Percentiles rank a stretch among this genome's conserved stretches.
Evolutionary conservation across 192 early-diverging fungal genomes (phyloP).

Genomic region (Martensiomyces pterosporus): DNA sequence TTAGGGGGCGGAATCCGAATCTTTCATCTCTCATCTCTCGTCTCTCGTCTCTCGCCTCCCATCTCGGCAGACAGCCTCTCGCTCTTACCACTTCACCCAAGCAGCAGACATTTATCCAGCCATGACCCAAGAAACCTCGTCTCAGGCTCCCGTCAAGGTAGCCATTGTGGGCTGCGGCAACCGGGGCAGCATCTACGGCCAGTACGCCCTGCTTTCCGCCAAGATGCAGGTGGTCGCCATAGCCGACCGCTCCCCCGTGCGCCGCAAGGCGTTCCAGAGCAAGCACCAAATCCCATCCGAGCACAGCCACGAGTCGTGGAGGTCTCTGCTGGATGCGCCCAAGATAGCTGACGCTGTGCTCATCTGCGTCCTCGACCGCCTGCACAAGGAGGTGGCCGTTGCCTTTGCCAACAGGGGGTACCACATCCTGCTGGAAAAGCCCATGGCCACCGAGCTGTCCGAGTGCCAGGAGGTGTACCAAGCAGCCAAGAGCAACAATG

Average conservation of each 20-base stretch:
- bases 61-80: too few species aligned
- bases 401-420: conserved; percentile 53
- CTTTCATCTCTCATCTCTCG: too few species aligned
- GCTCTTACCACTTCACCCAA: background rate
- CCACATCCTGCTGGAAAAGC: conserved; percentile 66
- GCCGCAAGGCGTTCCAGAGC: conserved; percentile 16
- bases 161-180: conserved; percentile 15
- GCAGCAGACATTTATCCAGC: background rate
- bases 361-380: conserved; percentile 50
- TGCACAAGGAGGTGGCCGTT: conserved; percentile 51
- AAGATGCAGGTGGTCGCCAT: conserved; percentile 50
- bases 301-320: conserved; percentile 10
- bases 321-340: conserved; percentile 27
- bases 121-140: background rate
- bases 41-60: too few species aligned
- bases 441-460: conserved; percentile 53
- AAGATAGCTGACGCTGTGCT: conserved; percentile 51
- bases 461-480: conserved; percentile 52
- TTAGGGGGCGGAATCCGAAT: too few species aligned
- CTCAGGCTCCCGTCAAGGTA: conserved; percentile 9
- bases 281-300: background rate
- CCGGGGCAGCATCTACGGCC: conserved; percentile 14
- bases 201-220: conserved; percentile 8
- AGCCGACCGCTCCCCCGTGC: conserved; percentile 44
- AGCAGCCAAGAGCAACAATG: conserved; percentile 39